Evolutionary conservation across 352 stramenopile genomes (phyloP), one percentile per base, ranked within the genome.

Genomic region (Globisporangium lucens): DNA sequence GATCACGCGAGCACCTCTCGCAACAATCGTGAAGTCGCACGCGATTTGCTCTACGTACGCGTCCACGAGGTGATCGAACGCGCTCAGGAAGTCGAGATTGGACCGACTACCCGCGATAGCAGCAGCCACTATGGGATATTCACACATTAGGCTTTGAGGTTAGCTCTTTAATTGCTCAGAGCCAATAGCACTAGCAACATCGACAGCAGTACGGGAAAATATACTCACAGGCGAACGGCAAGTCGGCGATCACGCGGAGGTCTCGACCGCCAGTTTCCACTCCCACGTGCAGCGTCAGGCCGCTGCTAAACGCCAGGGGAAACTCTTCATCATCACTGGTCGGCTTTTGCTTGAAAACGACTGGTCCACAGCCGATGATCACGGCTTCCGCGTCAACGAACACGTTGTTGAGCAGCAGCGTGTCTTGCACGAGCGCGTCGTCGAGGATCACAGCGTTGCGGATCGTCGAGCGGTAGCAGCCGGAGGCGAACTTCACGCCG

Each of bases 231-330:
- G 64, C 43, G 56, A 94, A 96, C 2, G 85, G 75, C 46, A 96
- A 57, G 47, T 96, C 89, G 1, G 86, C 87, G 12, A 94, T 74
- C 4, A 93, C 69, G 13, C 76, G 76, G 15, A 96, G 63, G 63
- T 93, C 74, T 27, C 89, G 80, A 0, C 90, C 90, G 13, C 89
- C 89, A 17, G 76, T 93, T 56, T 96, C 89, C 33, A 95, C 85
- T 56, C 89, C 89, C 15, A 97, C 83, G 41, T 92, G 85, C 15
- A 95, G 71, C 63, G 76, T 68, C 15, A 62, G 65, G 7, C 87
- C 87, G 64, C 91, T 97, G 38, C 77, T 79, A 59, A 79, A 89
- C 3, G 66, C 38, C 30, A 20, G 29, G 0, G 13, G 22, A 2
- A 2, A 8, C 15, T 52, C 36, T 12, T 33, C 9, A 9, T 24